These are phyloP conservation scores for Echeveria elegans DNA, from an alignment of 164 flowering plant genomes.

Conservation along the genomic window DNA sequence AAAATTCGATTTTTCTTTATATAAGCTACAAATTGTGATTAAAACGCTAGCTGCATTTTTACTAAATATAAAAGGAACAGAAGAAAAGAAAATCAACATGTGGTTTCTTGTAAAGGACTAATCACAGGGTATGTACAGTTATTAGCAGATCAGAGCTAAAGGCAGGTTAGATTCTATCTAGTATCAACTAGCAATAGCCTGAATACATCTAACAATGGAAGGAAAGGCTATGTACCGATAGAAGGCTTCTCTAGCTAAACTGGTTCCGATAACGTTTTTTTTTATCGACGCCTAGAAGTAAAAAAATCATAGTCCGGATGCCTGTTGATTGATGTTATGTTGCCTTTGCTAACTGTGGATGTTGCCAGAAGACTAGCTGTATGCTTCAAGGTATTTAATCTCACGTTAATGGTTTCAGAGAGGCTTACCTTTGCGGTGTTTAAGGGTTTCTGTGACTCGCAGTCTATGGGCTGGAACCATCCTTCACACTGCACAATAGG, in stretches of 20 bases:
- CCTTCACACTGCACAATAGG: slow-evolving; percentile 41
- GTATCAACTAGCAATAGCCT: neutral
- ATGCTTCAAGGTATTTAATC: slow-evolving; percentile 46
- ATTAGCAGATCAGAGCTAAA: neutral
- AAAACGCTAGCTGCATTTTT: too few species aligned
- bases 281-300: slow-evolving; percentile 34
- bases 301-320: slow-evolving; percentile 72
- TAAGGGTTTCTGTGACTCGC: slow-evolving; percentile 4
- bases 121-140: neutral
- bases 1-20: too few species aligned
- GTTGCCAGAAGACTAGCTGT: slow-evolving; percentile 52
- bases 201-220: neutral
- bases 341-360: slow-evolving; percentile 35
- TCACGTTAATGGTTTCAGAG: slow-evolving; percentile 31
- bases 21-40: too few species aligned
- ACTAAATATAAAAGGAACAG: too few species aligned
- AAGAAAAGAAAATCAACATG: neutral
- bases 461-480: slow-evolving; percentile 45
- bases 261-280: neutral
- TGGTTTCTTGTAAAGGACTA: neutral
- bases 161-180: neutral
- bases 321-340: slow-evolving; percentile 24
- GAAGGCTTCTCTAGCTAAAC: neutral
- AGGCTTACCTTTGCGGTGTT: slow-evolving; percentile 13
- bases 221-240: neutral